Evolutionary conservation across 306 rosid genomes (phyloP), one percentile per base, ranked within the genome.

Genomic region (Rubus parviflorus): DNA sequence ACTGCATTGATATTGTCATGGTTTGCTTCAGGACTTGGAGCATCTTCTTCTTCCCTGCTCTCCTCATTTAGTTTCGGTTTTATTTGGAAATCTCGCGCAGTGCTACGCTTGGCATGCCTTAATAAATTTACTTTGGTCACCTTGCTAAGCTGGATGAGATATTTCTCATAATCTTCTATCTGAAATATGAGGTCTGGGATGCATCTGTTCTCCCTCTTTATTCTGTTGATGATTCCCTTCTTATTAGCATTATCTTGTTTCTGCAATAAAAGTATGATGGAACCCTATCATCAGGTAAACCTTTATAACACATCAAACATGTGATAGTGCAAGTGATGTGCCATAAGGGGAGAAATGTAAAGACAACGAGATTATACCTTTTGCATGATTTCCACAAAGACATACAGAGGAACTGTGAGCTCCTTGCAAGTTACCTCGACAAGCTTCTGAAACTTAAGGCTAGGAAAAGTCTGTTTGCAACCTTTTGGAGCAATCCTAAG

Each of bases 151-250:
- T 79, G 83, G 81, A 85, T 85, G 48, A 85, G 85, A 71, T 74
- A 74, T 54, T 85, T 85, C 42, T 85, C 88, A 42, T 78, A 85
- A 49, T 85, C 88, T 75, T 85, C 88, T 17, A 85, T 81, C n/a
- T 85, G 85, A 75, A 74, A 81, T 46, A 85, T 81, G 71, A 85
- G 74, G 48, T 85, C 85, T 0, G 85, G 85, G 51, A 85, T 74
- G 74, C 85, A 81, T 71, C 75, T 81, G 70, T 85, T 81, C 65
- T 85, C 88, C 77, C 83, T 81, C 76, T 81, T 85, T 22, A 85
- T 85, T 70, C 53, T 85, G 75, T 61, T 79, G 45, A 85, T 74
- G 45, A 71, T 78, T 53, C 81, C 83, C 72, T 72, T 81, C 15
- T 48, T 71, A 25, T 41, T 71, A 41, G 70, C 61, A 78, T 75